Conservation (phyloP, 495 filamentous ascomycete species). For the Tuber microsphaerosporum region DNA sequence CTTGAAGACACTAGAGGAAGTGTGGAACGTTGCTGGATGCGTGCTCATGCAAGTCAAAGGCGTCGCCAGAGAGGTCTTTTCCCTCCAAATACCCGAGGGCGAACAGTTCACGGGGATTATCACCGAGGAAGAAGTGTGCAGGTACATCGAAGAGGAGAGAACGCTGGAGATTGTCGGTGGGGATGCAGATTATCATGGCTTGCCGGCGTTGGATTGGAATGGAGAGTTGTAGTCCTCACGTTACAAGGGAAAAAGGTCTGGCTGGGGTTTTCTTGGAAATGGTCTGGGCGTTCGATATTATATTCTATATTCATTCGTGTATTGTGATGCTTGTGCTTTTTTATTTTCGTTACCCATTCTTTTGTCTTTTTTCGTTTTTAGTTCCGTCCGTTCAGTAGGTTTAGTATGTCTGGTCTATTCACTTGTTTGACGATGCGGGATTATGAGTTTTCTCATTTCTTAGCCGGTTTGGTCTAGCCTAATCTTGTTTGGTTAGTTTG, state of each 20-base stretch:
- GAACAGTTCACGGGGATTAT: slow-evolving; percentile 25
- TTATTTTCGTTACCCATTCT: neutral
- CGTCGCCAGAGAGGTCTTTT: slow-evolving; percentile 61
- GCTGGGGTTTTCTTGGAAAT: neutral
- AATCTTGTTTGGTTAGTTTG: neutral
- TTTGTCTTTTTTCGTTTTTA: neutral
- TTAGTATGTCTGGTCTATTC: neutral
- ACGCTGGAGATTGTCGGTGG: slow-evolving; percentile 36
- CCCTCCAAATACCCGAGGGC: slow-evolving; percentile 43
- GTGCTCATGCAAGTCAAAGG: slow-evolving; percentile 68
- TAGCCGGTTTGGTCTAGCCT: neutral
- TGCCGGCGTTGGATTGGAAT: slow-evolving; percentile 31
- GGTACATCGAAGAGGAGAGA: slow-evolving; percentile 39
- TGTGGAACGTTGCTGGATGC: slow-evolving; percentile 70
- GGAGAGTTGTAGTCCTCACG: slow-evolving; percentile 12
- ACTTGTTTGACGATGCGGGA: neutral
- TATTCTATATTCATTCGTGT: neutral
- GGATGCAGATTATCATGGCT: slow-evolving; percentile 32
- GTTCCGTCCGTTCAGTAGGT: neutral
- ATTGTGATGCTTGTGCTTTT: neutral
- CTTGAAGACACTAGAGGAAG: slow-evolving; percentile 61
- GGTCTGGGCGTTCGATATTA: slow-evolving; percentile 2
- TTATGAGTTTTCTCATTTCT: neutral
- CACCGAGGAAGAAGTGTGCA: slow-evolving; percentile 37
- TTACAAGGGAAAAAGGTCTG: neutral